Base-by-base conservation (phyloP, 2,329 filamentous ascomycete genomes). In the Aphanocladium album region DNA sequence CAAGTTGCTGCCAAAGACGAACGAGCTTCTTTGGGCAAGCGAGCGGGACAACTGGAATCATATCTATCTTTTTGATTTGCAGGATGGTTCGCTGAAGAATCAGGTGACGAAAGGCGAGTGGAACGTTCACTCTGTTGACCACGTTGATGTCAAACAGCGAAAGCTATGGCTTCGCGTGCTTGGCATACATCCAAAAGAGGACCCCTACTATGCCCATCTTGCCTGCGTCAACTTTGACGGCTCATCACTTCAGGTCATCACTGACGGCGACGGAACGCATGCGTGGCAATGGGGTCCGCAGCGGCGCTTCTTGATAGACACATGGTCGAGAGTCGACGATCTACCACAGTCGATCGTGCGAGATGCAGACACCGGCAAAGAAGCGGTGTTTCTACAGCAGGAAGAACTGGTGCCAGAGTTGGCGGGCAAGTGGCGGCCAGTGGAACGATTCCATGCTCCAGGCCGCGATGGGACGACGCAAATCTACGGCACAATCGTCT, bases 1-100 rank as follows among this genome's bases (percentile, higher is more conserved):
- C 17, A 56, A 56, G 53, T 39, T 56, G 5, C 41, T 56, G 23
- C 53, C 39, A 30, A 23, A 21, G 19, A 45, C 39, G 35, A 46
- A 46, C 23, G 69, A 72, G 35, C 60, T 72, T 21, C 59, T 72
- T 2, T 72, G 70, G 70, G 41, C 64, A 1, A 70, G 69, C 19
- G 70, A 72, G 35, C 62, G 69, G 8, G 66, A 71, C 27, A 68
- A 70, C 19, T 66, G 65, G 55, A 68, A 68, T 5, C 69, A 72
- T 19, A 54, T 72, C 1, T 71, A 72, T 35, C 68, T 71, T 3
- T 60, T 65, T 9, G 50, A 65, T 17, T 64, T 69, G 7, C 60
- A 47, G 2, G 25, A 56, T 35, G 53, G 53, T 16, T 25, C n/a
- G 17, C 39, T 56, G 5, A 56, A 56, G 39, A 25, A 27, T 0